These are phyloP conservation scores for Spencermartinsiella ligniputridi DNA, from an alignment of 1,139 yeast species.

Conservation along the genomic window DNA sequence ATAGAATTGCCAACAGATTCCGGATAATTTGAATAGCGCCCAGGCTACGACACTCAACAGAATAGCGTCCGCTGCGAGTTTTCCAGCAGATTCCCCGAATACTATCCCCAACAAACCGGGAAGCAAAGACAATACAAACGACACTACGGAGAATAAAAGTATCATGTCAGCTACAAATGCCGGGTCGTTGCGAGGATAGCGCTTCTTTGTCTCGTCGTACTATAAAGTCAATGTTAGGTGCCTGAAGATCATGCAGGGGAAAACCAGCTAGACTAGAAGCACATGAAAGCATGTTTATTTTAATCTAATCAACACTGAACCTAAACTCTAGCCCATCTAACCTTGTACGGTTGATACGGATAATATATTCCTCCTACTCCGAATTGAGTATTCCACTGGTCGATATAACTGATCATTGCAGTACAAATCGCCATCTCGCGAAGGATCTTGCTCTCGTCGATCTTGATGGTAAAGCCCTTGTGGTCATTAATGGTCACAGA, in stretches of 20 bases:
- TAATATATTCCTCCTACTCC: constrained; percentile 60
- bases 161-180: too few species aligned
- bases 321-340: constrained; percentile 58
- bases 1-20: constrained; percentile 23
- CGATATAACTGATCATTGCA: constrained; percentile 56
- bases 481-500: constrained; percentile 44
- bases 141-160: constrained; percentile 8
- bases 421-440: constrained; percentile 54
- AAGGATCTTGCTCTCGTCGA: constrained; percentile 52
- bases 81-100: constrained; percentile 23
- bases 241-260: too few species aligned
- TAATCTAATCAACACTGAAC: too few species aligned
- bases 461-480: constrained; percentile 48
- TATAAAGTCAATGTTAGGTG: too few species aligned
- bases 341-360: constrained; percentile 47
- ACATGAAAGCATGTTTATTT: too few species aligned
- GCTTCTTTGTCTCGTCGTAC: too few species aligned
- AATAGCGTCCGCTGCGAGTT: constrained; percentile 22
- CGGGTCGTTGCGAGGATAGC: too few species aligned
- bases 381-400: constrained; percentile 60
- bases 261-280: not conserved
- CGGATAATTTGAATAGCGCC: constrained; percentile 24
- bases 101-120: constrained; percentile 23
- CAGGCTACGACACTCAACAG: constrained; percentile 24
- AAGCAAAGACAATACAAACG: constrained; percentile 22